Evolutionary conservation across 1,284 basidiomycete genomes (phyloP).

Genomic region (Erythrobasidium hasegawianum): DNA sequence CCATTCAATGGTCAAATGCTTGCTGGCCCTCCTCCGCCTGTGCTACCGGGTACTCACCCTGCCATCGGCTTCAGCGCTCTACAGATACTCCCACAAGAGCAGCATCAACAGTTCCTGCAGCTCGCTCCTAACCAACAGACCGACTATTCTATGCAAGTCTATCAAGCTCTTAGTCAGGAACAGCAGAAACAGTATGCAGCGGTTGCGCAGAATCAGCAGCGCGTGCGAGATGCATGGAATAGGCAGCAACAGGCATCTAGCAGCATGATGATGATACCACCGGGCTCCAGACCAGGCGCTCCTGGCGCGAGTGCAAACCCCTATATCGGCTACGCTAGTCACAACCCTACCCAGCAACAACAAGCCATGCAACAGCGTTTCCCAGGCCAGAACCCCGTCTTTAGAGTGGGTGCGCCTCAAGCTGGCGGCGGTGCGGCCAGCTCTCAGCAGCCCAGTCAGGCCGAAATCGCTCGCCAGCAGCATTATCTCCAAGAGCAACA

Average conservation of each 20-base stretch:
- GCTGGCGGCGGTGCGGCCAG: neutral
- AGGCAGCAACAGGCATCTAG: neutral
- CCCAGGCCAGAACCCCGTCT: conserved; percentile 33
- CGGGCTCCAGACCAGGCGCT: neutral
- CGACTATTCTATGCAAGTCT: conserved; percentile 30
- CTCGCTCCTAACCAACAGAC: conserved; percentile 24
- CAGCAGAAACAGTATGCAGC: neutral
- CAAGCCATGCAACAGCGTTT: conserved; percentile 29
- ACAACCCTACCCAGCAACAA: conserved; percentile 16
- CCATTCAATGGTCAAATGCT: too few relatives aligned
- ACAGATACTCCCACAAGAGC: conserved; percentile 19
- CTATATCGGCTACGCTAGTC: conserved; percentile 19
- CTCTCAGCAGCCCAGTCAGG: conserved; percentile 1
- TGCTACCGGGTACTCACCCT: conserved; percentile 17
- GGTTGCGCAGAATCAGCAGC: neutral
- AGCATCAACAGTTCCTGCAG: conserved; percentile 22
- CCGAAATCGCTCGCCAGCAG: conserved; percentile 4
- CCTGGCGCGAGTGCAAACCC: conserved; percentile 9
- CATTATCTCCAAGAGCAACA: conserved; percentile 16
- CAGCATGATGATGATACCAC: conserved; percentile 14
- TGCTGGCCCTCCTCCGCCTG: conserved; percentile 4
- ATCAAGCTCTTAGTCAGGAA: conserved; percentile 8
- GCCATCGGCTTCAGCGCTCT: conserved; percentile 22
- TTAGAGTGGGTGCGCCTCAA: conserved; percentile 18
- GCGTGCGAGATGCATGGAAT: neutral